phyloP scores from a whole-genome alignment of 73 alveolate genomes.

The Tetrahymena malaccensis region DNA sequence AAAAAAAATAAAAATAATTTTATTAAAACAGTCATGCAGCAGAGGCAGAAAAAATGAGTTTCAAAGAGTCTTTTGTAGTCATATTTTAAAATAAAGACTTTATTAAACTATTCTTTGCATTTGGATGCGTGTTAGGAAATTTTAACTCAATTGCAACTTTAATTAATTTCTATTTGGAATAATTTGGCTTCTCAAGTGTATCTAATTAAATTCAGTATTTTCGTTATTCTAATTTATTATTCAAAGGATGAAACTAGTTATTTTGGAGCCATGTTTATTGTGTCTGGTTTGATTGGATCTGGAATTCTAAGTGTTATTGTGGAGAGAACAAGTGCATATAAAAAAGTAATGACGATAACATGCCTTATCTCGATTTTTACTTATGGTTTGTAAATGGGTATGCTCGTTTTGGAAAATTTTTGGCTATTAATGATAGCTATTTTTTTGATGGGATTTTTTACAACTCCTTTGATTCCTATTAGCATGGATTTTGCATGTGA shows the following conservation, averaged over 20 bases:
- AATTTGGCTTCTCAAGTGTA: conserved; percentile 43
- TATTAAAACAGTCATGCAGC: conserved; percentile 31
- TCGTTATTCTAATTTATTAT: background rate
- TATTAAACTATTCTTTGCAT: conserved; percentile 28
- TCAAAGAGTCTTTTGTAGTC: conserved; percentile 9
- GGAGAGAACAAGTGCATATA: conserved; percentile 40
- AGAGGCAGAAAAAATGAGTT: conserved; percentile 20
- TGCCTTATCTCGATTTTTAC: conserved; percentile 1
- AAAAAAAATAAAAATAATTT: background rate
- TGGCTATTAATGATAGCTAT: conserved; percentile 19
- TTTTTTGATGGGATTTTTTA: conserved; percentile 55
- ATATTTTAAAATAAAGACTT: conserved; percentile 40
- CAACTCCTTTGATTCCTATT: conserved; percentile 73
- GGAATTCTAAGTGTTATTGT: conserved; percentile 51
- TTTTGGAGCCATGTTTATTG: conserved; percentile 61
- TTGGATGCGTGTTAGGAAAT: conserved; percentile 44
- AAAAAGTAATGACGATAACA: conserved; percentile 5
- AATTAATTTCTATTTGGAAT: conserved; percentile 17
- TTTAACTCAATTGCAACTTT: conserved; percentile 55
- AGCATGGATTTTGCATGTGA: conserved; percentile 74
- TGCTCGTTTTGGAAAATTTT: conserved; percentile 11
- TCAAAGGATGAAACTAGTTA: conserved; percentile 35
- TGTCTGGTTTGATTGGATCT: conserved; percentile 64
- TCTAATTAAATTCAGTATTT: background rate
- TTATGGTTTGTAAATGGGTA: background rate